These are phyloP conservation scores for Anthracocystis panici-leucophaei DNA, from an alignment of 1,284 basidiomycete species.

Conservation along the genomic window DNA sequence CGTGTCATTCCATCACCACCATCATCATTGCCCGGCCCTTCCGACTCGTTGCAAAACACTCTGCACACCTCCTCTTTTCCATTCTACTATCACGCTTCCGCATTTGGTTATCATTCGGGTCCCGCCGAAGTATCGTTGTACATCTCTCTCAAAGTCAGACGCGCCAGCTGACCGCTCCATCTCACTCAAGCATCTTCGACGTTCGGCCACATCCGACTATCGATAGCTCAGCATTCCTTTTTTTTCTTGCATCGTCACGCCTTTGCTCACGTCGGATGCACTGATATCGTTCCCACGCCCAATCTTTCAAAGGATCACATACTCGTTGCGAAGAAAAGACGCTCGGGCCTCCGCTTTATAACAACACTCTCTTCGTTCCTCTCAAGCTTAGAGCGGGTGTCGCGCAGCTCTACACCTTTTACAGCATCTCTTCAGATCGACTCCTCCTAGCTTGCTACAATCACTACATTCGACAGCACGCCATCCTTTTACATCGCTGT, in stretches of 20 bases:
- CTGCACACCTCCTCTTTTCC: too few relatives aligned
- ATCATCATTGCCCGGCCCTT: too few relatives aligned
- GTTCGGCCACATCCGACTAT: too few relatives aligned
- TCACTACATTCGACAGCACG: background rate
- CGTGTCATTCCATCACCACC: too few relatives aligned
- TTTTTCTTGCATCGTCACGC: background rate
- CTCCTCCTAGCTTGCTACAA: background rate
- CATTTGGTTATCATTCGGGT: too few relatives aligned
- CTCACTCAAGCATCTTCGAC: too few relatives aligned
- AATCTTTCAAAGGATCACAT: background rate
- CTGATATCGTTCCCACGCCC: background rate
- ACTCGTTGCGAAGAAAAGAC: slow-evolving; percentile 1
- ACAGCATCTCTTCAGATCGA: background rate
- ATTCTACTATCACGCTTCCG: too few relatives aligned
- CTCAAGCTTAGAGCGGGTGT: background rate
- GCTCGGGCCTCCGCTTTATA: background rate
- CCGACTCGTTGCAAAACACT: too few relatives aligned
- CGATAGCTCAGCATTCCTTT: background rate
- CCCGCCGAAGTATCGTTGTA: background rate
- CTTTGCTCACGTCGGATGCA: too few relatives aligned
- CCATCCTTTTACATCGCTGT: too few relatives aligned
- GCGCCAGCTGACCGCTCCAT: background rate
- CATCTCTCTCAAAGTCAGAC: background rate
- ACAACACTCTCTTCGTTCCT: background rate
- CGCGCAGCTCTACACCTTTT: background rate